Evolutionary conservation across 1,139 yeast genomes (phyloP).

Genomic region (Kazachstania sp.): DNA sequence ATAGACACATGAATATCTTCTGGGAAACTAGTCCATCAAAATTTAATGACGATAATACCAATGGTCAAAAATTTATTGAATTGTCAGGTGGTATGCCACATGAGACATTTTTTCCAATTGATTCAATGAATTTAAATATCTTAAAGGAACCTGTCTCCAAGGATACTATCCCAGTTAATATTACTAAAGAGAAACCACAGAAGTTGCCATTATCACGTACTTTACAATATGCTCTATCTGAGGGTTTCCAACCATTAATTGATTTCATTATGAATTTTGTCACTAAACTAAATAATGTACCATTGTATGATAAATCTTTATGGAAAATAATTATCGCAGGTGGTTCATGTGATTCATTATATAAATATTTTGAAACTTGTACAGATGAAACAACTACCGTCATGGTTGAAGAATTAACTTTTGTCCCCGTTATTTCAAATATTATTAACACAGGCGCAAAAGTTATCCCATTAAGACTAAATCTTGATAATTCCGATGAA

Average conservation of each 20-base stretch:
- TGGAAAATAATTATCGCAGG: slow-evolving; percentile 50
- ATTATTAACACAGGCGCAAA: slow-evolving; percentile 41
- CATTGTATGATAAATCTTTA: slow-evolving; percentile 32
- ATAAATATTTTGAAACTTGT: slow-evolving; percentile 48
- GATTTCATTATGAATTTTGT: slow-evolving; percentile 40
- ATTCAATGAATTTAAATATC: slow-evolving; percentile 41
- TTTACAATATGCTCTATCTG: slow-evolving; percentile 15
- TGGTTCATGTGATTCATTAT: slow-evolving; percentile 65
- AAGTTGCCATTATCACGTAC: slow-evolving; percentile 7
- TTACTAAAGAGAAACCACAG: slow-evolving; percentile 10
- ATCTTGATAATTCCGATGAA: slow-evolving; percentile 29
- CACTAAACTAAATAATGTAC: slow-evolving; percentile 36
- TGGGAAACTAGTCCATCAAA: slow-evolving; percentile 22
- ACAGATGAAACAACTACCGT: slow-evolving; percentile 49
- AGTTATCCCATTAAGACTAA: slow-evolving; percentile 44
- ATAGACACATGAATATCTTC: slow-evolving; percentile 16
- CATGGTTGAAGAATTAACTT: slow-evolving; percentile 57
- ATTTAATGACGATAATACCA: not conserved
- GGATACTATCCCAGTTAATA: not conserved
- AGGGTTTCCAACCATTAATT: slow-evolving; percentile 35
- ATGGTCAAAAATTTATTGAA: slow-evolving; percentile 30
- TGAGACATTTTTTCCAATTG: slow-evolving; percentile 49
- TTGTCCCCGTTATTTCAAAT: slow-evolving; percentile 45
- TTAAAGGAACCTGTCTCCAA: slow-evolving; percentile 27
- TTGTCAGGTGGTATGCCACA: slow-evolving; percentile 53